Percentiles rank a stretch among this genome's conserved stretches.
Evolutionary conservation across 2,329 filamentous ascomycete genomes (phyloP).

Genomic region (Chaetomium strumarium): DNA sequence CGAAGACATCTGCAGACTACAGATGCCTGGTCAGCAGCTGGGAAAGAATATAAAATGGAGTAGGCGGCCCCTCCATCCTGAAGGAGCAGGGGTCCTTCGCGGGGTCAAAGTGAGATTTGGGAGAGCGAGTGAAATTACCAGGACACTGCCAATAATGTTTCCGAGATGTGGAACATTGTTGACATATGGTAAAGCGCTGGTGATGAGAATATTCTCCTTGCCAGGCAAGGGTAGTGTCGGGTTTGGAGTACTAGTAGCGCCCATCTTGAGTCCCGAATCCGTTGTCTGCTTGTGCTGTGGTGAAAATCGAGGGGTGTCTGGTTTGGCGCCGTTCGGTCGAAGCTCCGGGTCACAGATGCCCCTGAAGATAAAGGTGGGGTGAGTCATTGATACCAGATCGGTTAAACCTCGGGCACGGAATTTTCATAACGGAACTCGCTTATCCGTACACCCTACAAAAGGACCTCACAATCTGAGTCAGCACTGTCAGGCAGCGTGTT

Average conservation of each 20-base stretch:
- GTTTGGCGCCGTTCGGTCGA: neutral
- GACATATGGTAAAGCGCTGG: slow-evolving; percentile 84
- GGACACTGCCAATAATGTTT: slow-evolving; percentile 80
- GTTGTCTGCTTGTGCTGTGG: neutral
- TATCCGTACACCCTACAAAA: no score
- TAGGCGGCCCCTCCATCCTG: neutral
- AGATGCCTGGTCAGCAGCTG: slow-evolving; percentile 5
- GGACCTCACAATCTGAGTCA: no score
- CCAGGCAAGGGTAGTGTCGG: slow-evolving; percentile 61
- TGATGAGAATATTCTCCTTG: slow-evolving; percentile 84
- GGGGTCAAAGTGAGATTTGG: neutral
- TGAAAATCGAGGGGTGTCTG: slow-evolving; percentile 9
- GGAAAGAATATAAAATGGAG: neutral
- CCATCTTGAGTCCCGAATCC: slow-evolving; percentile 13
- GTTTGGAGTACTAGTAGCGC: slow-evolving; percentile 19
- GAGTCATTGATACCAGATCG: slow-evolving; percentile 13
- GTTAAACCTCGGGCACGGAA: slow-evolving; percentile 11
- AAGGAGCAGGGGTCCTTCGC: neutral
- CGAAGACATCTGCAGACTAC: slow-evolving; percentile 74
- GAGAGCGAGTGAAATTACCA: slow-evolving; percentile 33
- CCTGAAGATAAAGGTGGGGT: slow-evolving; percentile 12
- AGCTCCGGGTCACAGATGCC: slow-evolving; percentile 5
- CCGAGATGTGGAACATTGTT: slow-evolving; percentile 77
- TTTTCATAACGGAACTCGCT: neutral
- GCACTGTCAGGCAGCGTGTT: no score